Base-by-base conservation (phyloP, 2,329 filamentous ascomycete genomes). In the Diplodia corticola region DNA sequence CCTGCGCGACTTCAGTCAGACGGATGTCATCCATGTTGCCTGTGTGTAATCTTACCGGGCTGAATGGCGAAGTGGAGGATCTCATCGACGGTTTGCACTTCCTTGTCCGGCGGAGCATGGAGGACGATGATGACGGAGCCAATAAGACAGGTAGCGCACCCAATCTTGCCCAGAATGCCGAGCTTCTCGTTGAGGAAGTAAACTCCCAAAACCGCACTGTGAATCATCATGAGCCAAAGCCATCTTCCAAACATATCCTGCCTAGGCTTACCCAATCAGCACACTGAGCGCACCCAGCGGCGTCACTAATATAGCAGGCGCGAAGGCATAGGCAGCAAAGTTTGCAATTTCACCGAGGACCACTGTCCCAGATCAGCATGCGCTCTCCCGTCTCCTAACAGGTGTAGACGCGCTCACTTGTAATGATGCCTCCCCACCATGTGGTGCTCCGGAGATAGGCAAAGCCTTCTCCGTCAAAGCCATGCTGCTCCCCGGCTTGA, bases 311-410 rank as follows among this genome's bases (percentile, higher is more conserved):
- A 99, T 99, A n/a, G 95, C 96, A 48, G 95, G 95, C 70, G 95
- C 95, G 80, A 98, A 99, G 7, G 95, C 95, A 77, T 99, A 99
- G 69, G 95, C 95, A 60, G 93, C 93, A 77, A 99, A 99, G 80
- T 99, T 99, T 81, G 93, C 96, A 67, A 97, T 83, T 81, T 99
- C 95, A 75, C 95, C 95, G 51, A 96, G 81, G 68, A 93, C 91
- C 87, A 99, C 92, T 96, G 73, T 64, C 64, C 60, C 67, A 59
- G 50, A 66, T 70, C 65, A 76, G 74, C 48, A 35, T 26, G 44
- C n/a, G 33, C 22, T 37, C 46, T 10, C 12, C n/a, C 3, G 20
- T 37, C 46, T 10, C 12, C n/a, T 2, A 44, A 7, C 55, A 20
- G 24, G 6, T n/a, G 26, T 24, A 46, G 33, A 20, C 64, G 69